Conservation (phyloP, 2,329 filamentous ascomycete genomes). For the Clonostachys chloroleuca region DNA sequence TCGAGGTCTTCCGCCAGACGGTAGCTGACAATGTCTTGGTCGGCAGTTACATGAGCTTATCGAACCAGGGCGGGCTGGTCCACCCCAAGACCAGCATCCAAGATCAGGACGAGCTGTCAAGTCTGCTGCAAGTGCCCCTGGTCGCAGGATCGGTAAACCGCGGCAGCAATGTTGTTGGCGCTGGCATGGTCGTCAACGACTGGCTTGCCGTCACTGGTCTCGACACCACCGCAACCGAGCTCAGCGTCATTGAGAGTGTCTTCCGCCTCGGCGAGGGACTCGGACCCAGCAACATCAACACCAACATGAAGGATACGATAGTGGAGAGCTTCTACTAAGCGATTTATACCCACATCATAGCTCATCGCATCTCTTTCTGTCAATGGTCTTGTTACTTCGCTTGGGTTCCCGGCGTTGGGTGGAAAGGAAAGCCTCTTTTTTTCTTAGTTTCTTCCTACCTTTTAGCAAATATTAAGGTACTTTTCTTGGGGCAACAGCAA, state of each 20-base stretch:
- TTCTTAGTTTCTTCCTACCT: background rate
- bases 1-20: conserved; percentile 90
- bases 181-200: conserved; percentile 61
- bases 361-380: conserved; percentile 5
- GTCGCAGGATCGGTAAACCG: conserved; percentile 93
- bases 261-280: conserved; percentile 89
- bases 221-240: conserved; percentile 94
- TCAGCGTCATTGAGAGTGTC: conserved; percentile 93
- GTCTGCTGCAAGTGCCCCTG: conserved; percentile 88
- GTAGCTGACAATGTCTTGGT: conserved; percentile 96
- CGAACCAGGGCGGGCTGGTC: conserved; percentile 93
- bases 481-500: background rate
- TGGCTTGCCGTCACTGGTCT: conserved; percentile 93
- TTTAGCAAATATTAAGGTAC: background rate
- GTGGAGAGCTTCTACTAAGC: conserved; percentile 96
- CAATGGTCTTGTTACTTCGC: background rate
- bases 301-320: conserved; percentile 92
- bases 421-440: conserved; percentile 2
- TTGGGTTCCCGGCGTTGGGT: background rate
- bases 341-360: no score
- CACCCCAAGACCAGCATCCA: conserved; percentile 96
- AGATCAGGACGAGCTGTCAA: conserved; percentile 95
- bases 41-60: conserved; percentile 92
- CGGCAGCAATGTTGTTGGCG: conserved; percentile 90
- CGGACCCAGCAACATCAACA: conserved; percentile 74